Base-by-base conservation (phyloP, 768 basidiomycete genomes). In the Leucocoprinus leucothites region DNA sequence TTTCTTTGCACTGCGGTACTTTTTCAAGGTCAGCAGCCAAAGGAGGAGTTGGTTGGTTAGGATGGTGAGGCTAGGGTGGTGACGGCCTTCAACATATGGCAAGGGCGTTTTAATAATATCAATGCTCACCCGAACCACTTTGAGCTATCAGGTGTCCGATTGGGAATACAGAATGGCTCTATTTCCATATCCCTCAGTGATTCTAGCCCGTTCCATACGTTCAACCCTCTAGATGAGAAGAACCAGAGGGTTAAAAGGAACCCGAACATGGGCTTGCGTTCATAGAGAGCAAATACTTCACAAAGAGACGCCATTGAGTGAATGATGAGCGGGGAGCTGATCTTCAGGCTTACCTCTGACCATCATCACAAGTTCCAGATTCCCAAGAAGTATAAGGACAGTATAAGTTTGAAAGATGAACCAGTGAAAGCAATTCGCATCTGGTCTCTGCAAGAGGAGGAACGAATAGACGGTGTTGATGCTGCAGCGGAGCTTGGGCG, bases 101-200 rank as follows among this genome's bases (percentile, higher is more conserved):
- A 14, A 35, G 8, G 35, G 35, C 35, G 14, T 14, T 7, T 8
- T 8, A 14, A 7, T 35, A 14, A 35, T 35, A 14, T 35, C 14
- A 51, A n/a, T n/a, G n/a, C 50, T 9, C 24, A 51, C 50, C 40
- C 31, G 24, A 51, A 51, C 50, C 50, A 51, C 16, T 42, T 51
- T 11, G 50, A 28, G 31, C 40, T 51, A 26, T 42, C 21, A 4
- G 50, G 50, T 1, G 40, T 51, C 22, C 22, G 25, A 13, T 19
- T 51, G 18, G 19, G 8, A 13, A 51, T 31, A 51, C 50, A 51
- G 24, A 42, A n/a, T 11, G 14, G 2, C 9, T 51, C 38, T 3
- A 34, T 19, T 18, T 51, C 40, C 34, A 43, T 28, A 1, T 42
- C 50, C 4, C 8, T 7, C 11, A 43, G 9, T 4, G 40, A 22